These are phyloP conservation scores for Ananas comosus DNA, from an alignment of 176 grass and related monocot genomes.

Conservation along the genomic window DNA sequence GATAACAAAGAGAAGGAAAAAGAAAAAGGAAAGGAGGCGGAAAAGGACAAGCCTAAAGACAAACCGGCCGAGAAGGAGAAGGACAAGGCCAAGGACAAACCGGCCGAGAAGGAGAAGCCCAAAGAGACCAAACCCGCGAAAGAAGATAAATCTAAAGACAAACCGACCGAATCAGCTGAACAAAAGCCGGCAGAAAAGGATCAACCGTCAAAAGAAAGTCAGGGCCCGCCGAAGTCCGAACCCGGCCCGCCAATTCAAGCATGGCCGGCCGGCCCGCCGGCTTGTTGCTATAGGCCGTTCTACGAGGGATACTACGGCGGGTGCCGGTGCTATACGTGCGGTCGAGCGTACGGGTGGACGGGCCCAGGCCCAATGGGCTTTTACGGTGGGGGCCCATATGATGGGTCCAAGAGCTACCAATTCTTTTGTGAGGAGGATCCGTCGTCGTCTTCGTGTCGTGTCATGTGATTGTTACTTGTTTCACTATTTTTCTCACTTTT, in stretches of 20 bases:
- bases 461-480: conserved; percentile 26
- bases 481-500: background rate
- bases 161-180: background rate
- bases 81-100: conserved; percentile 19
- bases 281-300: conserved; percentile 22
- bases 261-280: conserved; percentile 14
- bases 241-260: background rate
- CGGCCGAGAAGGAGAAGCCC: conserved; percentile 22
- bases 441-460: conserved; percentile 10
- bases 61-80: conserved; percentile 17
- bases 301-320: conserved; percentile 27
- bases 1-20: conserved; percentile 30
- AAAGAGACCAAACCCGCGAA: conserved; percentile 4
- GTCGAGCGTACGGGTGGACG: conserved; percentile 12
- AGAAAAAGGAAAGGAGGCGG: background rate
- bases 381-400: conserved; percentile 9
- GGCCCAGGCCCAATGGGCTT: conserved; percentile 1
- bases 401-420: conserved; percentile 12
- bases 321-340: conserved; percentile 25
- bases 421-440: conserved; percentile 30
- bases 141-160: conserved; percentile 24
- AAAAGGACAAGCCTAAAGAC: conserved; percentile 26
- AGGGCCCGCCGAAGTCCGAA: conserved; percentile 7
- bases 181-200: background rate
- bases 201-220: conserved; percentile 8